Percentiles rank a stretch among this genome's conserved stretches.
Evolutionary conservation across 768 basidiomycete genomes (phyloP).

Genomic region (Cystoderma amianthinum): DNA sequence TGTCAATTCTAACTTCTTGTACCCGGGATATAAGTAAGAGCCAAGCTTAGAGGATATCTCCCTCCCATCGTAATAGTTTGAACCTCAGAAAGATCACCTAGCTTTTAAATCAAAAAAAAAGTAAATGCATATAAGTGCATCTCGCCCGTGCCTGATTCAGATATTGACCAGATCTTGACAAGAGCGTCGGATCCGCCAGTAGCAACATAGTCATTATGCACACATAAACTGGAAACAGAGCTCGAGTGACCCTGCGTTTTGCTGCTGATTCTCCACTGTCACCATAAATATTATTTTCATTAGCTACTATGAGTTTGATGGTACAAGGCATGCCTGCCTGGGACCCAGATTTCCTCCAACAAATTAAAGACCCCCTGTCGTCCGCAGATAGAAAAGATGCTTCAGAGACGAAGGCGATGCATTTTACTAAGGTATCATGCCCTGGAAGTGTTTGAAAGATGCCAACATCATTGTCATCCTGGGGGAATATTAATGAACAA

Average conservation of each 20-base stretch:
- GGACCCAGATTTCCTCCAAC: constrained; percentile 49
- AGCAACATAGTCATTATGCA: constrained; percentile 40
- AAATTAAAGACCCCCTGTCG: constrained; percentile 57
- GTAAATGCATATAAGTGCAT: background rate
- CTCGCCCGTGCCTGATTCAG: constrained; percentile 19
- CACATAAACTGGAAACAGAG: constrained; percentile 64
- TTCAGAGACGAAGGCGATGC: constrained; percentile 57
- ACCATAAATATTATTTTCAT: constrained; percentile 8
- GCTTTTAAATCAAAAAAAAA: constrained; percentile 3
- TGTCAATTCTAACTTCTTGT: constrained; percentile 43
- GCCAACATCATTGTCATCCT: constrained; percentile 47
- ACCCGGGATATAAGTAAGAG: constrained; percentile 55
- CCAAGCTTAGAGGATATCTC: constrained; percentile 70
- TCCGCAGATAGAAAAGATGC: constrained; percentile 64
- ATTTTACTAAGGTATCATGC: constrained; percentile 70
- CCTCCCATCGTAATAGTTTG: constrained; percentile 63
- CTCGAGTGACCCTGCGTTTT: constrained; percentile 55
- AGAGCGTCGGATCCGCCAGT: constrained; percentile 82
- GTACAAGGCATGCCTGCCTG: constrained; percentile 27
- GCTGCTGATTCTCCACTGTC: constrained; percentile 49
- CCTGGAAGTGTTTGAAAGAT: constrained; percentile 68
- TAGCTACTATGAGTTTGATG: constrained; percentile 8
- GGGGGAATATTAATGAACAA: constrained; percentile 4
- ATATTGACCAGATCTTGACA: constrained; percentile 68
- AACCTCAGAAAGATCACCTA: constrained; percentile 30